Conservation (phyloP, 2,329 filamentous ascomycete genomes). For the Talaromyces marneffei region DNA sequence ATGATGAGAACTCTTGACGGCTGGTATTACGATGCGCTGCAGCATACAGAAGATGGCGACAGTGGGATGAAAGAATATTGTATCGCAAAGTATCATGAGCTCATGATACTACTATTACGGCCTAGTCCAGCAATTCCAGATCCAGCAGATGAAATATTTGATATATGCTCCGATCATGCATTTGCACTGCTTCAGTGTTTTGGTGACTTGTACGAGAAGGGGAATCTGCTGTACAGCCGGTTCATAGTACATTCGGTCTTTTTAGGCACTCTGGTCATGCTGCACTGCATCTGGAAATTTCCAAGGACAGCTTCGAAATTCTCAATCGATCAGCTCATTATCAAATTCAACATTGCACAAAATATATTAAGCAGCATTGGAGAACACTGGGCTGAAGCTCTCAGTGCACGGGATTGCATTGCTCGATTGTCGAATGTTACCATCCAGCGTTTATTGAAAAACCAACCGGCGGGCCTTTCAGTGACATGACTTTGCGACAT, state of each 20-base stretch:
- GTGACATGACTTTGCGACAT: constrained; percentile 12
- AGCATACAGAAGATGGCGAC: neutral
- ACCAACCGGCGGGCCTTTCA: constrained; percentile 12
- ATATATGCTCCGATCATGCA: constrained; percentile 42
- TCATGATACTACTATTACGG: constrained; percentile 47
- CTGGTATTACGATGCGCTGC: constrained; percentile 28
- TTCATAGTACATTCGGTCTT: constrained; percentile 47
- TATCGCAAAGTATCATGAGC: constrained; percentile 44
- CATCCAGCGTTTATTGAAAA: constrained; percentile 21
- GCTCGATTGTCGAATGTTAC: constrained; percentile 26
- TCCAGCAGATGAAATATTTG: constrained; percentile 38
- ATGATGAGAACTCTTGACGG: constrained; percentile 38
- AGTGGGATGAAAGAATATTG: constrained; percentile 29
- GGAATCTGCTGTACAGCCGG: constrained; percentile 46
- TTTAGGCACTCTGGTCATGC: constrained; percentile 45
- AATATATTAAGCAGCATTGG: constrained; percentile 48
- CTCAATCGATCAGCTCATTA: constrained; percentile 36
- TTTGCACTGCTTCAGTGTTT: constrained; percentile 38
- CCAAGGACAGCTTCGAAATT: constrained; percentile 37
- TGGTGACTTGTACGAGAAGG: constrained; percentile 41
- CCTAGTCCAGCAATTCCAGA: constrained; percentile 50
- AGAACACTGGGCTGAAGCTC: constrained; percentile 49
- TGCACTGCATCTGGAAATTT: constrained; percentile 48
- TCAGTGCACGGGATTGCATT: constrained; percentile 27
- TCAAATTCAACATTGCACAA: constrained; percentile 39